Evolutionary conservation across 2,329 filamentous ascomycete genomes (phyloP), one percentile per base, ranked within the genome.

Genomic region (Hypomyces rosellus): DNA sequence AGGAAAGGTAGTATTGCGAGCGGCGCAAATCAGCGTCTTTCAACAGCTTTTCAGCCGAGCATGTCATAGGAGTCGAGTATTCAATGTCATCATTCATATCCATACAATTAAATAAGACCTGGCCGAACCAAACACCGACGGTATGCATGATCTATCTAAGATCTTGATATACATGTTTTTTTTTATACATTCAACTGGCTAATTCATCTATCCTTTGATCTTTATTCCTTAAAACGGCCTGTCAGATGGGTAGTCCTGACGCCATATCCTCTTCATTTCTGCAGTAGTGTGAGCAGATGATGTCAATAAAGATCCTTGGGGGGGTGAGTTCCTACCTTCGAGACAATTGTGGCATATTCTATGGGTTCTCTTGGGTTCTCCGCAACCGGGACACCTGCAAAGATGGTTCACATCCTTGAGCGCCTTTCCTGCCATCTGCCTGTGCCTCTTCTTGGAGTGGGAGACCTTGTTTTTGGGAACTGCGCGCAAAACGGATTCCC

Each of bases 391-490:
- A 66, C 93, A 99, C 64, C 83, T 88, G 73, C 90, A 95, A 59
- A 99, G 72, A 48, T 82, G 81, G 56, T 86, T 93, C 51, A 95
- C 84, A 66, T 99, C 93, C 73, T 96, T 88, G 60, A 99, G 71
- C 41, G 85, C 92, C 74, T 99, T 99, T 63, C 93, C 93, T 20
- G 91, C 92, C 85, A 97, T 87, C 65, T 95, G 90, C 62, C 95
- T 83, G 65, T 90, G 85, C 60, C 93, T 81, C 78, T 90, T 96
- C 75, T 93, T 96, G 76, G 89, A 89, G 69, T 99, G 89, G 39
- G 92, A 96, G 34, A 90, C 95, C 81, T 97, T 99, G 75, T 96
- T 97, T 80, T 99, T 99, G 5, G 93, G 93, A 14, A 97, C 93
- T 1, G 93, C 93, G 58, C 85, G 85, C 59, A 99, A 77, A 42